Conservation (phyloP, 108 stramenopile species). For the Nannochloropsis gaditana region DNA sequence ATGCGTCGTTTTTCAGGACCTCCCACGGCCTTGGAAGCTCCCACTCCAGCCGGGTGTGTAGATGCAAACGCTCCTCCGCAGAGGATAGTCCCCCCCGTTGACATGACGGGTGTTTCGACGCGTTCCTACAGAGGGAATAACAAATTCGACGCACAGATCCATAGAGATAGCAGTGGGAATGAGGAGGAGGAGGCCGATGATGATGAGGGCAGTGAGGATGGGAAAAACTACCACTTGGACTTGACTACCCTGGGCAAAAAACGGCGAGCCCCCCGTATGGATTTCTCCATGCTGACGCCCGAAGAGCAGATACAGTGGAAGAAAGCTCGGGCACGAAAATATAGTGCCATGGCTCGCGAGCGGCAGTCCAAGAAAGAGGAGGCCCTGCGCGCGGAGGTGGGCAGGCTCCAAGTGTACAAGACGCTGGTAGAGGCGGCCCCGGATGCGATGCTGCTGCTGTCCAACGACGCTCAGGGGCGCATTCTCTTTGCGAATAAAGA, state of each 20-base stretch:
- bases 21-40: no score
- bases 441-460: not conserved
- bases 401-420: not conserved
- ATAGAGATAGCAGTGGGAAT: not conserved
- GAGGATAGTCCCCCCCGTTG: no score
- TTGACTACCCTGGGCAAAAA: not conserved
- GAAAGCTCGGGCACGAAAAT: not conserved
- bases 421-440: not conserved
- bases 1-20: no score
- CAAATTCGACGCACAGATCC: no score
- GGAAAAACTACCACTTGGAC: not conserved
- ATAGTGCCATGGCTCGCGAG: constrained; percentile 4
- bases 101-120: no score
- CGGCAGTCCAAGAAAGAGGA: not conserved
- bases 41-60: no score
- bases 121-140: no score
- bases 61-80: no score
- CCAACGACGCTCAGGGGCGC: not conserved
- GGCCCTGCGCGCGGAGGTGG: not conserved
- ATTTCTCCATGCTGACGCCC: not conserved
- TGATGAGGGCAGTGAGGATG: not conserved
- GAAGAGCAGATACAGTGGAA: not conserved
- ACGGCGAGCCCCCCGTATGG: not conserved
- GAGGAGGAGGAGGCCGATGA: not conserved
- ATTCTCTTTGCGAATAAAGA: not conserved